These are phyloP conservation scores for Dactylonectria macrodidyma DNA, from an alignment of 2,329 filamentous ascomycete species.

Conservation along the genomic window DNA sequence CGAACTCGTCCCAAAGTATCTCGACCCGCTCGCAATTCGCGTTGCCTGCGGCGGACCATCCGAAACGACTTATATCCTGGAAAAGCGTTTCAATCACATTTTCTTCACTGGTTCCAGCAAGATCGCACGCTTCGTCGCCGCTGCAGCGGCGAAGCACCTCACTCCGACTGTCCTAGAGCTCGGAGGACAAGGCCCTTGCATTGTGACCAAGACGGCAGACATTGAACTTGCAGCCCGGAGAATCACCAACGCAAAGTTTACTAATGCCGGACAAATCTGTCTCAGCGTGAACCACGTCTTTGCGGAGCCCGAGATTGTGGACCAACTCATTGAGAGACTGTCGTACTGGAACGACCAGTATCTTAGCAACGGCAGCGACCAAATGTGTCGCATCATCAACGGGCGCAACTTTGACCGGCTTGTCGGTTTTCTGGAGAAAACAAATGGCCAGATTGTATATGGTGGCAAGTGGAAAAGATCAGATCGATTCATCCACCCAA, in stretches of 20 bases:
- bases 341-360: constrained; percentile 5
- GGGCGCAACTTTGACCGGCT: constrained; percentile 59
- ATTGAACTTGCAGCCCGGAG: constrained; percentile 59
- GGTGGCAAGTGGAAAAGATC: no score
- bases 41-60: constrained; percentile 54
- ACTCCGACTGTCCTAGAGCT: constrained; percentile 61
- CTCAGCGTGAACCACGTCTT: constrained; percentile 59
- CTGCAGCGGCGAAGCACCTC: constrained; percentile 60
- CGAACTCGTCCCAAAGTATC: constrained; percentile 57
- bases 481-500: background rate
- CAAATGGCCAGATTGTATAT: constrained; percentile 53
- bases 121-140: constrained; percentile 56
- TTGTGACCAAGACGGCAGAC: constrained; percentile 59
- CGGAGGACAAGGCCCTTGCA: constrained; percentile 61
- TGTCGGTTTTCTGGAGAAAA: constrained; percentile 51
- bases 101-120: constrained; percentile 61
- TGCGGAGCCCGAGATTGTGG: constrained; percentile 56
- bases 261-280: constrained; percentile 54
- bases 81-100: constrained; percentile 58
- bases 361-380: background rate
- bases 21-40: constrained; percentile 56
- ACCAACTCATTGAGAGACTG: constrained; percentile 52
- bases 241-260: constrained; percentile 59
- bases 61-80: constrained; percentile 55
- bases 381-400: constrained; percentile 56